phyloP scores from a whole-genome alignment of 2,329 filamentous ascomycete genomes.

The Phyllosticta paracitricarpa region DNA sequence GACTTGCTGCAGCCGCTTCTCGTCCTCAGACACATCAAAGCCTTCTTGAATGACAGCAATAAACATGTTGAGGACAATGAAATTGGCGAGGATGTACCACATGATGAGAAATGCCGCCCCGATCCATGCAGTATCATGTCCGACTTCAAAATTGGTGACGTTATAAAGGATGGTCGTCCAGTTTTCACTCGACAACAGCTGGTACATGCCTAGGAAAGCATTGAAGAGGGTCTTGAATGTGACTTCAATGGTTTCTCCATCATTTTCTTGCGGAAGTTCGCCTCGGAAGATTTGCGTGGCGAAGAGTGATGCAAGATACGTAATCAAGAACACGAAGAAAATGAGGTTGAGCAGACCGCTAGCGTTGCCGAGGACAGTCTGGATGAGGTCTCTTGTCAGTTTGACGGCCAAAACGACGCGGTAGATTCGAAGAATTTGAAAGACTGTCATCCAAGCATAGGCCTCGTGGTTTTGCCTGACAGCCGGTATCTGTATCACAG shows the following conservation, averaged over 20 bases:
- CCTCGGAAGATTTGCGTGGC: slow-evolving; percentile 88
- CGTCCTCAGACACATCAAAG: slow-evolving; percentile 96
- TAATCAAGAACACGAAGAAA: slow-evolving; percentile 91
- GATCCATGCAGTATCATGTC: slow-evolving; percentile 74
- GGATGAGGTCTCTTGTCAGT: slow-evolving; percentile 76
- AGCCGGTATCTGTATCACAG: slow-evolving; percentile 72
- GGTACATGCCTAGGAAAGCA: slow-evolving; percentile 95
- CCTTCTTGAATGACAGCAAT: slow-evolving; percentile 99
- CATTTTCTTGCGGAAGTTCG: slow-evolving; percentile 59
- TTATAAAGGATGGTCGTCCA: slow-evolving; percentile 86
- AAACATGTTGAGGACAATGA: slow-evolving; percentile 98
- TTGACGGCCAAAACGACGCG: slow-evolving; percentile 83
- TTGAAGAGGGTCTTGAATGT: slow-evolving; percentile 91
- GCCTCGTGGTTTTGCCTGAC: slow-evolving; percentile 54
- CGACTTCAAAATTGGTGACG: slow-evolving; percentile 58
- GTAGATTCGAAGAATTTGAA: slow-evolving; percentile 88
- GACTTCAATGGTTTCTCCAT: slow-evolving; percentile 55
- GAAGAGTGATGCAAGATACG: slow-evolving; percentile 87
- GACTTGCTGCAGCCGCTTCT: slow-evolving; percentile 93
- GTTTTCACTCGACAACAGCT: slow-evolving; percentile 89
- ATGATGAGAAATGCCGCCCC: slow-evolving; percentile 81
- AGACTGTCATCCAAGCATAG: slow-evolving; percentile 84
- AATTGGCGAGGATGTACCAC: slow-evolving; percentile 93
- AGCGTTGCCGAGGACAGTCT: slow-evolving; percentile 79
- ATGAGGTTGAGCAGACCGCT: slow-evolving; percentile 89